These are phyloP conservation scores for Papiliotrema fonsecae DNA, from an alignment of 1,284 basidiomycete species.

Conservation along the genomic window DNA sequence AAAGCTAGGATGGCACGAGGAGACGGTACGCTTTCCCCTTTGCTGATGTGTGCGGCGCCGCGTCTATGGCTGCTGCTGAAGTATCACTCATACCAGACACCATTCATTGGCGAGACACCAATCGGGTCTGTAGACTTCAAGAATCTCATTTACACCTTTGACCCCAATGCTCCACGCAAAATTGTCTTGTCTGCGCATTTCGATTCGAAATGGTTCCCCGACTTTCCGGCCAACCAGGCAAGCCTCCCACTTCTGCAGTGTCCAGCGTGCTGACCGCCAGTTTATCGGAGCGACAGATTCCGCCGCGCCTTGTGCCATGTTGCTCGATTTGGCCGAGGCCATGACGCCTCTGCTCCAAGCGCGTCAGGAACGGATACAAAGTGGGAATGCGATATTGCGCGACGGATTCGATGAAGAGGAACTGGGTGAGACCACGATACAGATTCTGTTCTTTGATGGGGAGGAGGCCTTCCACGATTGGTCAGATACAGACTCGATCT, in stretches of 20 bases:
- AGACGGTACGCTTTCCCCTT: slow-evolving; percentile 51
- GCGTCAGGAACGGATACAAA: slow-evolving; percentile 57
- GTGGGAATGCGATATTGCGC: slow-evolving; percentile 32
- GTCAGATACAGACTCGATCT: slow-evolving; percentile 86
- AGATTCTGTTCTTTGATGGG: slow-evolving; percentile 96
- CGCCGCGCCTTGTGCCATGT: slow-evolving; percentile 88
- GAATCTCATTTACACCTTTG: slow-evolving; percentile 92
- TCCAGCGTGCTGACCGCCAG: slow-evolving; percentile 48
- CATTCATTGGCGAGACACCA: slow-evolving; percentile 75
- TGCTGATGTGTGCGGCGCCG: too few species aligned
- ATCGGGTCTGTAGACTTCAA: slow-evolving; percentile 75
- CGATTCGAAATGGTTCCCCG: slow-evolving; percentile 85
- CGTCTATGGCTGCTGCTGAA: neutral
- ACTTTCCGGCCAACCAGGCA: slow-evolving; percentile 67
- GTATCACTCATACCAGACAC: slow-evolving; percentile 50
- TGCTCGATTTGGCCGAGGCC: slow-evolving; percentile 81
- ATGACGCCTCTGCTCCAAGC: slow-evolving; percentile 66
- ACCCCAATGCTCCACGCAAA: slow-evolving; percentile 72
- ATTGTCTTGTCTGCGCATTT: slow-evolving; percentile 91
- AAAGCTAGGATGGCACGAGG: slow-evolving; percentile 74
- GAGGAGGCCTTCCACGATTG: slow-evolving; percentile 93
- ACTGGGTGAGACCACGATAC: slow-evolving; percentile 73
- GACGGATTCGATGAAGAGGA: slow-evolving; percentile 62
- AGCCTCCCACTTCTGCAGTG: slow-evolving; percentile 18
- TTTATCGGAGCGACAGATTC: slow-evolving; percentile 98